Conservation (phyloP, 2,329 filamentous ascomycete species). For the Rhinocladiella mackenziei region DNA sequence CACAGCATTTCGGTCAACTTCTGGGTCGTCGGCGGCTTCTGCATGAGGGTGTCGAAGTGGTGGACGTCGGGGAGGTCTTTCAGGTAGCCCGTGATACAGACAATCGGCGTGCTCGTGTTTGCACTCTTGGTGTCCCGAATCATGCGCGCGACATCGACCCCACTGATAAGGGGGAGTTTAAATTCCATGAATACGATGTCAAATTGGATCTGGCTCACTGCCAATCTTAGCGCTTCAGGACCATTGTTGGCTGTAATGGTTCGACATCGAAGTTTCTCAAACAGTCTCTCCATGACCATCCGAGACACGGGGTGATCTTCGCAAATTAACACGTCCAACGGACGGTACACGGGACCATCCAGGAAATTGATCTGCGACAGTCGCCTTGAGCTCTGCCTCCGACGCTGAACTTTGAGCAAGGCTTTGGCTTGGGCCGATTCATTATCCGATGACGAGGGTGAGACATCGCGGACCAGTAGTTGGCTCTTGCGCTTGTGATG, state of each 20-base stretch:
- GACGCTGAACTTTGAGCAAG: conserved; percentile 82
- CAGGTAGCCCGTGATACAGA: conserved; percentile 95
- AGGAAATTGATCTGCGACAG: conserved; percentile 85
- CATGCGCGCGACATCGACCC: conserved; percentile 94
- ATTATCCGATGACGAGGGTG: conserved; percentile 94
- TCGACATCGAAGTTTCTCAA: conserved; percentile 91
- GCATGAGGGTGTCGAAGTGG: conserved; percentile 90
- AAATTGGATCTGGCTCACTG: conserved; percentile 96
- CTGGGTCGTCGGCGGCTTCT: conserved; percentile 90
- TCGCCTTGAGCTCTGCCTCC: conserved; percentile 90
- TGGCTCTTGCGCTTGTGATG: conserved; percentile 92
- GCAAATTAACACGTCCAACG: conserved; percentile 90
- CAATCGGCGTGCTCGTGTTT: conserved; percentile 90
- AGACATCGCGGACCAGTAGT: conserved; percentile 75
- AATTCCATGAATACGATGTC: conserved; percentile 99
- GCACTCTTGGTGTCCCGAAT: conserved; percentile 94
- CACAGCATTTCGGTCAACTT: conserved; percentile 87
- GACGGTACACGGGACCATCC: conserved; percentile 80
- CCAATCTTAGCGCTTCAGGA: conserved; percentile 85
- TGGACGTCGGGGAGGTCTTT: conserved; percentile 94
- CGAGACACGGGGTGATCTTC: conserved; percentile 96
- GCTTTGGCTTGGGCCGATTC: conserved; percentile 90
- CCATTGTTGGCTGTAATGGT: conserved; percentile 90
- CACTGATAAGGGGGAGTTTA: conserved; percentile 90
- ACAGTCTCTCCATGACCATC: conserved; percentile 96